Base-by-base conservation (phyloP, 164 flowering plant genomes). In the Chimonanthus praecox region DNA sequence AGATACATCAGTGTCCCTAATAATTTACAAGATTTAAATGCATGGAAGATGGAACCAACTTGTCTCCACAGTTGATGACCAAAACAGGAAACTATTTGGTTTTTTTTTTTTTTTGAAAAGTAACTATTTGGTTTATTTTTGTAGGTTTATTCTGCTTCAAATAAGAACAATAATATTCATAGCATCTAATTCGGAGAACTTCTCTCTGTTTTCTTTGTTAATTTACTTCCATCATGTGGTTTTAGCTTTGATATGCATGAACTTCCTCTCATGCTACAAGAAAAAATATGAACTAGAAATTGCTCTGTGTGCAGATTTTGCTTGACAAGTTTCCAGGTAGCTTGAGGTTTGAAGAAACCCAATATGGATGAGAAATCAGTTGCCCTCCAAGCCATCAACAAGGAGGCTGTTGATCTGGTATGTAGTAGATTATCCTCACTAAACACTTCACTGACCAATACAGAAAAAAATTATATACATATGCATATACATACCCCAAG, bases 331-430 rank as follows among this genome's bases (percentile, higher is more conserved):
- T 73, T 51, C 48, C 61, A 50, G 21, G 50, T 54, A 63, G 69
- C 65, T 48, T 33, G 77, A 49, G 73, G 71, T 73, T 72, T 58
- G 75, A 76, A 58, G 77, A 72, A 51, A 20, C n/a, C 58, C 33
- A 64, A 60, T 71, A 88, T 83, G 88, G 87, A 80, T 18, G 89
- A 80, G 48, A 82, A 75, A 43, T 79, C 86, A 7, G 67, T 77
- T 73, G 80, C 87, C 64, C 86, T 86, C 4, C 83, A 85, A 46
- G 88, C 84, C 47, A 75, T 87, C 47, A 82, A 61, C 74, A 83
- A 81, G 78, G 90, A 89, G 72, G 85, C 77, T 49, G 84, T 89
- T 79, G 91, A 89, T 82, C 83, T 89, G 88, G 94, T 89, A 85
- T 50, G 61, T 67, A 43, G 1, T 64, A 15, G 66, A 48, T 47